Evolutionary conservation across 805 yeast species (phyloP).

Genomic region (Wickerhamomyces xylosicus): DNA sequence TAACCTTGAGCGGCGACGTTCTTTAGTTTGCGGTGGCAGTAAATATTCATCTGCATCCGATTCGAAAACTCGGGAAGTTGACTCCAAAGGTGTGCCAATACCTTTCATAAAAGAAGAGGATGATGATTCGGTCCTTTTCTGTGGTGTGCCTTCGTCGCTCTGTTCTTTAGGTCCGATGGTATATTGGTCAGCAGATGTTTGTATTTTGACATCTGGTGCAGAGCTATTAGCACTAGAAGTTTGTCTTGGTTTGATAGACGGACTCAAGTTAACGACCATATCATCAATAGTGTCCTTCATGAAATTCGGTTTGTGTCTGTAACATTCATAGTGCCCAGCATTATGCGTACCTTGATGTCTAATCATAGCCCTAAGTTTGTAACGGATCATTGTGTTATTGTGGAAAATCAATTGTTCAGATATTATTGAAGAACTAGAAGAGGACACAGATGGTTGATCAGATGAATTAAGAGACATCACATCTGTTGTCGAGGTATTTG

Average conservation of each 20-base stretch:
- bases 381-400: constrained; percentile 28
- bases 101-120: constrained; percentile 1
- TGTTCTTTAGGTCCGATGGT: background rate
- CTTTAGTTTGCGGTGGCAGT: background rate
- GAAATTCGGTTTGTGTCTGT: constrained; percentile 60
- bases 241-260: constrained; percentile 16
- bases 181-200: constrained; percentile 2
- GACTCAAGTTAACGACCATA: constrained; percentile 20
- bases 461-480: constrained; percentile 6
- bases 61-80: constrained; percentile 10
- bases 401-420: constrained; percentile 15
- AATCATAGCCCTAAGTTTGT: constrained; percentile 60
- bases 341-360: constrained; percentile 85
- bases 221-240: background rate
- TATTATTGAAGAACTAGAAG: constrained; percentile 12
- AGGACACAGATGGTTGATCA: constrained; percentile 9
- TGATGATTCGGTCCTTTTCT: constrained; percentile 1
- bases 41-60: background rate
- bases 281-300: constrained; percentile 19
- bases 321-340: constrained; percentile 87
- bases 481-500: background rate
- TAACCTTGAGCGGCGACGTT: constrained; percentile 4
- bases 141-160: background rate
- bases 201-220: background rate
- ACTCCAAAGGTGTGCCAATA: constrained; percentile 2